Evolutionary conservation across 116 monocot genomes (phyloP), one percentile per base, ranked within the genome.

Genomic region (Iris pallida): DNA sequence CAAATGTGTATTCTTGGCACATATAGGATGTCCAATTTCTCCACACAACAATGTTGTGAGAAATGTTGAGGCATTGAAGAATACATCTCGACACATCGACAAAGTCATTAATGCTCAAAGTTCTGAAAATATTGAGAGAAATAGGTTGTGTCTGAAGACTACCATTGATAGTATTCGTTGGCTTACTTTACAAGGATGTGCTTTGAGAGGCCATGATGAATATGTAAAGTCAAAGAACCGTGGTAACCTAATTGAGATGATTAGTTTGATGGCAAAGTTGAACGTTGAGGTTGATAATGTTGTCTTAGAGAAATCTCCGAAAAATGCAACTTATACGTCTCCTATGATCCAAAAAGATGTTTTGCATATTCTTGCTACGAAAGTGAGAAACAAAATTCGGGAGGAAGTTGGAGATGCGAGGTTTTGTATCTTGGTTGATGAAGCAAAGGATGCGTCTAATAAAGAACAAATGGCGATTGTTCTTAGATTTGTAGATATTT

Each of bases 171-270:
- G 8, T 15, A 51, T 69, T 61, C 57, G 48, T 17, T 77, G 44
- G 63, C 46, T 77, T 4, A 47, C 64, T 5, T 71, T 71, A 45
- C 49, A 77, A 52, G 55, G 42, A 20, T 77, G 71, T 59, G 2
- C 71, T 63, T 65, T 77, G 47, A 65, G 45, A 65, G 77, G 65
- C 13, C 46, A 65, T 59, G 71, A 77, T 18, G 57, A 71, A 59
- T 14, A 1, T 20, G 0, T 15, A 41, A 42, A 64, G 1, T 77
- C 64, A 5, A 64, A 30, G 17, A 66, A 77, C 45, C 7, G 49
- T 6, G 64, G 71, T 6, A 77, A 64, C 7, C 65, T 71, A 59
- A 45, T 71, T 16, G 47, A 77, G 20, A 4, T 77, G 57, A 47
- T 77, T 2, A 71, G 71, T 18, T 5, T 57, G 15, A 43, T 69